Percentiles rank a stretch among this genome's conserved stretches.
Evolutionary conservation across 495 filamentous ascomycete genomes (phyloP).

Genomic region (Penicillium antarcticum): DNA sequence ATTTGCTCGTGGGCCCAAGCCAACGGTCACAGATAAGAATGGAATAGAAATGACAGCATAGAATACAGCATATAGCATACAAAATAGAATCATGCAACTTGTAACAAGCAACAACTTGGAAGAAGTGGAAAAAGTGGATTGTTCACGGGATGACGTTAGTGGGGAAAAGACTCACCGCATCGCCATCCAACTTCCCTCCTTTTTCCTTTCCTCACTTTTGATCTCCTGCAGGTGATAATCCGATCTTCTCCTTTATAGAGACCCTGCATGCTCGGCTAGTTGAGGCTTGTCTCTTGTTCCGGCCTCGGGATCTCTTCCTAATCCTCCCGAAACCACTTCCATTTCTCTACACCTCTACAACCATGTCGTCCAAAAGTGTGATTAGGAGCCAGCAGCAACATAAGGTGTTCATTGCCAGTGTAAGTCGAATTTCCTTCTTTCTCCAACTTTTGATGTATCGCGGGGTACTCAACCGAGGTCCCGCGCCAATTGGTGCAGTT

Average conservation of each 20-base stretch:
- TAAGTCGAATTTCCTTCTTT: slow-evolving; percentile 13
- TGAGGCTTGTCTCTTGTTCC: slow-evolving; percentile 6
- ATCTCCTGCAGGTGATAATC: background rate
- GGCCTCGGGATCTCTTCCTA: slow-evolving; percentile 22
- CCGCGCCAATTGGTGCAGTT: background rate
- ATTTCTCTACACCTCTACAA: slow-evolving; percentile 1
- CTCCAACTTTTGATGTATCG: background rate
- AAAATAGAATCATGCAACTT: background rate
- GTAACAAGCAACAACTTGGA: background rate
- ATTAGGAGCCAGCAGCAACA: slow-evolving; percentile 20
- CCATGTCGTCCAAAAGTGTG: slow-evolving; percentile 22
- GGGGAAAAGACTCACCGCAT: slow-evolving; percentile 11
- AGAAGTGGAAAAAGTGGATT: background rate
- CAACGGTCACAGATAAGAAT: slow-evolving; percentile 15
- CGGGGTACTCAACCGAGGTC: slow-evolving; percentile 1
- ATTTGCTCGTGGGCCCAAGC: slow-evolving; percentile 33
- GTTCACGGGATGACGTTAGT: slow-evolving; percentile 8
- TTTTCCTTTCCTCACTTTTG: slow-evolving; percentile 3
- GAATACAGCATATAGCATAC: background rate
- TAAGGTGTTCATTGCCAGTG: slow-evolving; percentile 29
- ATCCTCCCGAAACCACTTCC: slow-evolving; percentile 16
- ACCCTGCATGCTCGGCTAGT: slow-evolving; percentile 4
- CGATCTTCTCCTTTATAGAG: background rate
- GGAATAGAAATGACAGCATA: slow-evolving; percentile 1
- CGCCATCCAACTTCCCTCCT: slow-evolving; percentile 1